phyloP scores from a whole-genome alignment of 2,329 filamentous ascomycete genomes.

The Pseudogymnoascus sp. region DNA sequence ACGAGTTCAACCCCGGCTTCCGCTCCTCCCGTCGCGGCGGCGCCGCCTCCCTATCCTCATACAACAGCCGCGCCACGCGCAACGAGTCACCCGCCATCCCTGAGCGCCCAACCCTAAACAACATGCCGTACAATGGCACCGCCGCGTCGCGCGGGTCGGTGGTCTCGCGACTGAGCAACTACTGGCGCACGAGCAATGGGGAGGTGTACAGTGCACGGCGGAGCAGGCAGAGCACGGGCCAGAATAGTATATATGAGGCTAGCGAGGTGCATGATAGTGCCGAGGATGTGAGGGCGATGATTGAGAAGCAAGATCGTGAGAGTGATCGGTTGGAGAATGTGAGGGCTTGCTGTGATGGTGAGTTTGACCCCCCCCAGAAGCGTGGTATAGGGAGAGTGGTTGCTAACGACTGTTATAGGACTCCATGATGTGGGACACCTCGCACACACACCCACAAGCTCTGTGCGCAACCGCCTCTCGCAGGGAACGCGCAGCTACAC shows the following conservation, averaged over 20 bases:
- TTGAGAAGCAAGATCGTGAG: constrained; percentile 71
- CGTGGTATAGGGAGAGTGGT: constrained; percentile 12
- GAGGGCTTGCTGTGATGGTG: constrained; percentile 93
- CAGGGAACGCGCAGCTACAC: constrained; percentile 9
- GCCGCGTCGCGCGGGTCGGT: constrained; percentile 25
- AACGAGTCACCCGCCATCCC: constrained; percentile 51
- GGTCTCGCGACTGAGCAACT: constrained; percentile 53
- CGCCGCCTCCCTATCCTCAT: constrained; percentile 67
- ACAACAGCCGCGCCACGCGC: constrained; percentile 66
- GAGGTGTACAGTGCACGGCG: constrained; percentile 44
- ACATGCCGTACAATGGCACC: constrained; percentile 23
- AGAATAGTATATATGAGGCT: constrained; percentile 43
- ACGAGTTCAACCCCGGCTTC: constrained; percentile 71
- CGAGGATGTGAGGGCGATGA: constrained; percentile 74
- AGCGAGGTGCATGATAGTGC: constrained; percentile 67
- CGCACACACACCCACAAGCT: constrained; percentile 17
- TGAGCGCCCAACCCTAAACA: constrained; percentile 37
- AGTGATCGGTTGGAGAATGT: constrained; percentile 86
- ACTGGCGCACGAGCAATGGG: constrained; percentile 36
- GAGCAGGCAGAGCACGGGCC: constrained; percentile 42
- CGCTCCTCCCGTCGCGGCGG: constrained; percentile 43
- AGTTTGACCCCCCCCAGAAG: constrained; percentile 32
- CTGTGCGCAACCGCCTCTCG: constrained; percentile 27
- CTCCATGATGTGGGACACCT: constrained; percentile 46
- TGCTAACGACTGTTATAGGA: constrained; percentile 27